phyloP scores from a whole-genome alignment of 108 stramenopile genomes.

The Chaetoceros tenuissimus region DNA sequence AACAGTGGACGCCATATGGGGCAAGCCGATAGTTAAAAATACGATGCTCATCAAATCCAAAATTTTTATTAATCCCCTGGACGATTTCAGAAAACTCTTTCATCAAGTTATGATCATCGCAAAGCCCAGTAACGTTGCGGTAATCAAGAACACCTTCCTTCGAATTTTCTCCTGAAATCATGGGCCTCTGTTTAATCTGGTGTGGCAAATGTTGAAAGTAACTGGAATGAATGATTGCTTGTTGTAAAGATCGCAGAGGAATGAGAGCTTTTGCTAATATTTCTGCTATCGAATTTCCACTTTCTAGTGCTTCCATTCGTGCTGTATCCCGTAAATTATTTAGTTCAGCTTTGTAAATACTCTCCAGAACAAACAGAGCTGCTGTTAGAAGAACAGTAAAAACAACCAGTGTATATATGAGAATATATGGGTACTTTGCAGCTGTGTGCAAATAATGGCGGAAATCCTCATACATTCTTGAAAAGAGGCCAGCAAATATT shows the following conservation, averaged over 20 bases:
- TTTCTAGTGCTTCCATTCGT: not conserved
- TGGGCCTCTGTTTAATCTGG: not conserved
- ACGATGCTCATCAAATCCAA: not conserved
- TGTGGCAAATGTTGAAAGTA: not conserved
- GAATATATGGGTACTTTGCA: not conserved
- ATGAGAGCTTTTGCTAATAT: not conserved
- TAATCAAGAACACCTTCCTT: not conserved
- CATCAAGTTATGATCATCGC: not conserved
- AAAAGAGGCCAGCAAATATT: no score
- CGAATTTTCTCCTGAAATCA: not conserved
- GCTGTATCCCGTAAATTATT: not conserved
- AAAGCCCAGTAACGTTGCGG: slow-evolving; percentile 1
- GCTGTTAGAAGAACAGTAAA: not conserved
- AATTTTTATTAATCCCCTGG: not conserved
- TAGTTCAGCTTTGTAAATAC: not conserved
- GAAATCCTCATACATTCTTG: no score
- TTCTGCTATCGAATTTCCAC: not conserved
- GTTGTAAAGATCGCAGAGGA: not conserved
- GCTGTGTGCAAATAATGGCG: no score
- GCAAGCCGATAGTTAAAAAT: slow-evolving; percentile 1
- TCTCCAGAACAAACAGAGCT: not conserved
- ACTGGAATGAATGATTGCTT: not conserved
- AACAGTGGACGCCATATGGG: not conserved
- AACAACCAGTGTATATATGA: not conserved
- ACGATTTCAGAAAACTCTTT: not conserved